A percentile compares a stretch with the other conserved stretches of the same genome.
phyloP scores from a whole-genome alignment of 768 basidiomycete species.

The Collybia mongolica region DNA sequence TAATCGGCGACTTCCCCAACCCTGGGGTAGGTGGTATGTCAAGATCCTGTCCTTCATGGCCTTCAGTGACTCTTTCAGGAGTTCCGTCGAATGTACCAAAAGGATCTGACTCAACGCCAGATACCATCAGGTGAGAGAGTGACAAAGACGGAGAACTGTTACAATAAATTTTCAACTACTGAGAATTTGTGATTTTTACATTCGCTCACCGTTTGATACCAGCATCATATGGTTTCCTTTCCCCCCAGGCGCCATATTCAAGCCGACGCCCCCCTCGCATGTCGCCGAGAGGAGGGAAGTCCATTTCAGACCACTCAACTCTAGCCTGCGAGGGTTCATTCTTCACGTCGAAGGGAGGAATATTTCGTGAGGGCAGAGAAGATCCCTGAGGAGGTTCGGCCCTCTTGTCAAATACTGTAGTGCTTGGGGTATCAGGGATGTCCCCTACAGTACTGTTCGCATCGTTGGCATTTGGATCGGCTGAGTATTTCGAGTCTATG shows the following conservation, averaged over 20 bases:
- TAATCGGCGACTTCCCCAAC: conserved; percentile 47
- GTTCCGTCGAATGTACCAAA: conserved; percentile 1
- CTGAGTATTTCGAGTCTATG: conserved; percentile 5
- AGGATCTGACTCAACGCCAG: conserved; percentile 2
- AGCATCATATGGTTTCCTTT: conserved; percentile 3
- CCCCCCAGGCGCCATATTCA: conserved; percentile 25
- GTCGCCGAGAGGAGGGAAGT: conserved; percentile 35
- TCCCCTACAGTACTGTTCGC: neutral
- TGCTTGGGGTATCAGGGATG: neutral
- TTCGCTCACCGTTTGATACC: no score
- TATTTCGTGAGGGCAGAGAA: neutral
- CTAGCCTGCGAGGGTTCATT: conserved; percentile 1
- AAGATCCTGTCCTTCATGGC: conserved; percentile 32
- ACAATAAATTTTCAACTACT: neutral
- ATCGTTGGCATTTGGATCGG: neutral
- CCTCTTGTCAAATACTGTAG: no score
- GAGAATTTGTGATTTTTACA: no score
- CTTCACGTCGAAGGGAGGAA: neutral
- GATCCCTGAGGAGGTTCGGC: no score
- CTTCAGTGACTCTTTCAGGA: conserved; percentile 6
- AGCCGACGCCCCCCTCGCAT: conserved; percentile 18
- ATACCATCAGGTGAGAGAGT: conserved; percentile 9
- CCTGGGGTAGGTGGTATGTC: conserved; percentile 43
- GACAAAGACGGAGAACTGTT: conserved; percentile 13
- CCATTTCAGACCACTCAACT: conserved; percentile 30